Evolutionary conservation across 495 filamentous ascomycete genomes (phyloP).

Genomic region (Bombardia bombarda): DNA sequence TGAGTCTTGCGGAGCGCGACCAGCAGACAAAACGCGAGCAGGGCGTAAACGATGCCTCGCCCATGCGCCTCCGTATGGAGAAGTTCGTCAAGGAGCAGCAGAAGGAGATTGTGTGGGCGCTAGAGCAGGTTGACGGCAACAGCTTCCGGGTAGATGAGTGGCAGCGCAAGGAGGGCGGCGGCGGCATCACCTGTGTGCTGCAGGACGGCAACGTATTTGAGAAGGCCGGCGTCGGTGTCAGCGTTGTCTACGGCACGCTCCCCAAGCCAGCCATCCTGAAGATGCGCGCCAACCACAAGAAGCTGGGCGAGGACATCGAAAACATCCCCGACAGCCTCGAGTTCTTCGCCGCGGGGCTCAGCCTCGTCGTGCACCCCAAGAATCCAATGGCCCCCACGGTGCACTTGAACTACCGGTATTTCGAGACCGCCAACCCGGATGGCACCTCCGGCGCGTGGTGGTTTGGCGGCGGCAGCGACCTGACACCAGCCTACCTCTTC

Average conservation of each 20-base stretch:
- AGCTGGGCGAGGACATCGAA: slow-evolving; percentile 56
- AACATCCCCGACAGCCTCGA: slow-evolving; percentile 61
- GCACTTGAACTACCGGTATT: slow-evolving; percentile 98
- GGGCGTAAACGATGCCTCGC: slow-evolving; percentile 60
- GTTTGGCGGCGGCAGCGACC: slow-evolving; percentile 93
- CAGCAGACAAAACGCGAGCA: slow-evolving; percentile 55
- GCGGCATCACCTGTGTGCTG: slow-evolving; percentile 84
- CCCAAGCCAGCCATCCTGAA: slow-evolving; percentile 81
- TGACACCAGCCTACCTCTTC: slow-evolving; percentile 91
- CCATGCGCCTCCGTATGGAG: slow-evolving; percentile 98
- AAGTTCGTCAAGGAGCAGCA: slow-evolving; percentile 89
- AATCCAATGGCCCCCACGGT: slow-evolving; percentile 98
- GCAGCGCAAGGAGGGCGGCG: slow-evolving; percentile 72
- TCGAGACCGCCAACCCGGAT: slow-evolving; percentile 78
- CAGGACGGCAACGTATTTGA: slow-evolving; percentile 97
- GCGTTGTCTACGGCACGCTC: slow-evolving; percentile 86
- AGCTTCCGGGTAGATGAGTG: slow-evolving; percentile 79
- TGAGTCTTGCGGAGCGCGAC: slow-evolving; percentile 66
- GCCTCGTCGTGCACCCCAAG: slow-evolving; percentile 81
- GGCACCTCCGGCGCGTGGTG: slow-evolving; percentile 81
- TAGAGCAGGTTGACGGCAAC: slow-evolving; percentile 75
- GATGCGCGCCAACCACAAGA: slow-evolving; percentile 95
- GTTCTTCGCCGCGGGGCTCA: slow-evolving; percentile 93
- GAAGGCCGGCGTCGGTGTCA: slow-evolving; percentile 94
- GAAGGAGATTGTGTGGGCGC: slow-evolving; percentile 68